phyloP scores from a whole-genome alignment of 73 alveolate genomes.

The Stentor roeselii region DNA sequence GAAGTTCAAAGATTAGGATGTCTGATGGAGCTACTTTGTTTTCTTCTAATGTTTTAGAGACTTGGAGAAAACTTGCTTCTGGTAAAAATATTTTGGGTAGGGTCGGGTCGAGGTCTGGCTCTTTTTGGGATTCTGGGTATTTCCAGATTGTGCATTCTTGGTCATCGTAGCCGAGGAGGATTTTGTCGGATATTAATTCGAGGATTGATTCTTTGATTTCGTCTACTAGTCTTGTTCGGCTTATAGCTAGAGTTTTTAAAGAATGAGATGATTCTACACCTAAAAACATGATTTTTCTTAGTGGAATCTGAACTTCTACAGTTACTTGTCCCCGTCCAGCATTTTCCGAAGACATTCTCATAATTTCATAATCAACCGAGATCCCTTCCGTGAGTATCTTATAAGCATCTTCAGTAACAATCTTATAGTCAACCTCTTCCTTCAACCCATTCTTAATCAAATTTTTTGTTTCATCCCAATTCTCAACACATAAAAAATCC shows the following conservation, averaged over 20 bases:
- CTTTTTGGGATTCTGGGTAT: not conserved
- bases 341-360: not conserved
- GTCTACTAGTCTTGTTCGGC: not conserved
- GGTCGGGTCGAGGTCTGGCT: not conserved
- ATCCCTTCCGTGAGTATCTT: not conserved
- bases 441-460: not conserved
- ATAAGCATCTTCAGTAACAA: not conserved
- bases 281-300: not conserved
- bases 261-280: not conserved
- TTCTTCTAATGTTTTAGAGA: conserved; percentile 32
- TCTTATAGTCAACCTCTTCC: not conserved
- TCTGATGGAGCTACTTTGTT: conserved; percentile 29
- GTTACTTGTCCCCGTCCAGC: not conserved
- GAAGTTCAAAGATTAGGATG: conserved; percentile 31
- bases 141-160: not conserved
- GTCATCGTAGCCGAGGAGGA: not conserved
- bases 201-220: not conserved
- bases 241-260: not conserved
- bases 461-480: not conserved
- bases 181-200: not conserved
- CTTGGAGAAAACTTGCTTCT: not conserved
- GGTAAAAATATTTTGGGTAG: not conserved
- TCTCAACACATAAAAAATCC: not conserved
- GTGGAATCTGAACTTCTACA: not conserved
- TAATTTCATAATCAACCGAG: not conserved